A percentile compares a stretch with the other conserved stretches of the same genome.
phyloP scores from a whole-genome alignment of 2,329 filamentous ascomycete species.

The Colletotrichum chlorophyti region DNA sequence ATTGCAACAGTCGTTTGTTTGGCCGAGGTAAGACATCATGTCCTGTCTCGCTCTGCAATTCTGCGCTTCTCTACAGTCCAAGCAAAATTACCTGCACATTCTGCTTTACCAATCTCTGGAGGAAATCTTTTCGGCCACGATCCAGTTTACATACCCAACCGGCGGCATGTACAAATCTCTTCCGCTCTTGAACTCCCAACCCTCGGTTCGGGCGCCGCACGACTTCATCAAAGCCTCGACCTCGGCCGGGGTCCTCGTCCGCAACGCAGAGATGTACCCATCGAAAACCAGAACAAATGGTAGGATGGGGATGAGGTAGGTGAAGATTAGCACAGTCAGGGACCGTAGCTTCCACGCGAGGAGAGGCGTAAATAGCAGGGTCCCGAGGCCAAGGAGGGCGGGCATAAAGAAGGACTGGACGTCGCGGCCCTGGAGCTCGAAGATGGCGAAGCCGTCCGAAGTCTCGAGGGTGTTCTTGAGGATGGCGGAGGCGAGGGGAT shows the following conservation, averaged over 20 bases:
- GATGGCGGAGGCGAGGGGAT: conserved; percentile 65
- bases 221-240: conserved; percentile 64
- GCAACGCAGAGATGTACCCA: conserved; percentile 70
- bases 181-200: conserved; percentile 59
- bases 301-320: conserved; percentile 70
- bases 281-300: conserved; percentile 74
- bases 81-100: too few relatives aligned
- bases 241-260: conserved; percentile 72
- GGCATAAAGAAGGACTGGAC: conserved; percentile 60
- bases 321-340: conserved; percentile 66
- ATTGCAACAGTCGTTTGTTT: not conserved
- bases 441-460: conserved; percentile 72
- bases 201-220: conserved; percentile 51
- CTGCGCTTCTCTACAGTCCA: not conserved
- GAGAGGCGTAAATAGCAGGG: conserved; percentile 58
- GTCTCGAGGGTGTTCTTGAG: conserved; percentile 70
- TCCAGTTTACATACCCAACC: conserved; percentile 57
- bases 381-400: conserved; percentile 58
- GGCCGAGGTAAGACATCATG: too few relatives aligned
- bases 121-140: conserved; percentile 40
- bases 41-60: too few relatives aligned
- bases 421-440: conserved; percentile 75
- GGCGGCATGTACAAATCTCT: conserved; percentile 56
- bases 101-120: conserved; percentile 2
- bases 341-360: conserved; percentile 60